Conservation (phyloP, 768 basidiomycete genomes). For the Chalciporus piperatus region DNA sequence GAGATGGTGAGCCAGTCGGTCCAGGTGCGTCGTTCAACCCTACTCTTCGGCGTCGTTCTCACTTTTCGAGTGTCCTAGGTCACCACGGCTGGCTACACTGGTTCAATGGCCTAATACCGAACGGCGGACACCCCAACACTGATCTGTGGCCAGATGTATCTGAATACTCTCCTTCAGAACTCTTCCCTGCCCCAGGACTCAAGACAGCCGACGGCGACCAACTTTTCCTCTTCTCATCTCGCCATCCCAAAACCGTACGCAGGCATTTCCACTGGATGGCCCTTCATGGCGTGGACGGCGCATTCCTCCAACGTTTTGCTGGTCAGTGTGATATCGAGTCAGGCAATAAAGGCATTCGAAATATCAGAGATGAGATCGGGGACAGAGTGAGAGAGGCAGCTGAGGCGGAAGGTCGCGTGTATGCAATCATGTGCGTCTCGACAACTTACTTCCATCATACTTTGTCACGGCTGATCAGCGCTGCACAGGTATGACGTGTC, state of each 20-base stretch:
- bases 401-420: conserved; percentile 77
- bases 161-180: conserved; percentile 65
- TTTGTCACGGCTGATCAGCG: neutral
- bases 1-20: conserved; percentile 65
- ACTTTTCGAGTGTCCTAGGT: conserved; percentile 30
- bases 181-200: conserved; percentile 68
- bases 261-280: conserved; percentile 72
- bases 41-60: neutral
- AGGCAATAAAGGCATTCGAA: conserved; percentile 52
- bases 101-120: conserved; percentile 65
- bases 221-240: conserved; percentile 73
- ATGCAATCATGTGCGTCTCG: conserved; percentile 72
- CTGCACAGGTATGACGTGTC: conserved; percentile 75
- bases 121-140: conserved; percentile 67
- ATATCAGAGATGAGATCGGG: conserved; percentile 71
- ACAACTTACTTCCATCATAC: neutral
- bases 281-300: conserved; percentile 74
- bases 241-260: conserved; percentile 70
- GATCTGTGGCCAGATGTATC: conserved; percentile 83
- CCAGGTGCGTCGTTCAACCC: conserved; percentile 42
- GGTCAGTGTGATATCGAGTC: conserved; percentile 60
- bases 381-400: conserved; percentile 72
- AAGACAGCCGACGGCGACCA: conserved; percentile 54
- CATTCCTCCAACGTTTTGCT: conserved; percentile 76
- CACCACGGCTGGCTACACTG: conserved; percentile 90